Percentiles rank a stretch among this genome's conserved stretches.
These are phyloP conservation scores for Dillenia turbinata DNA, from an alignment of 164 flowering plant genomes.

Conservation along the genomic window DNA sequence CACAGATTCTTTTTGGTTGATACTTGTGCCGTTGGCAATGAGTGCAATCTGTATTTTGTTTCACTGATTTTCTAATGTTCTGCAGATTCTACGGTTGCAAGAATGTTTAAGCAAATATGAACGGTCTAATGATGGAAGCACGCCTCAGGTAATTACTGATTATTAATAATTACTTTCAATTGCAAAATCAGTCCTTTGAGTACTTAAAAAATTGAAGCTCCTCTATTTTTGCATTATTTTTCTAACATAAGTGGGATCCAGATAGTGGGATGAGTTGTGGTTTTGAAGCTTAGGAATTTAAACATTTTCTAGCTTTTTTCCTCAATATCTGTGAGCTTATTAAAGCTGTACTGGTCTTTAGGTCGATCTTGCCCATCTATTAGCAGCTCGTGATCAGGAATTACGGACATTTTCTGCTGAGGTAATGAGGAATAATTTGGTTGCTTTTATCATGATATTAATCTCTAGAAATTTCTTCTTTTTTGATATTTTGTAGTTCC, in stretches of 20 bases:
- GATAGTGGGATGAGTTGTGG: no score
- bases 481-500: no score
- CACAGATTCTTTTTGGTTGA: background rate
- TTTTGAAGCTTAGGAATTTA: no score
- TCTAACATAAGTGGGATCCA: no score
- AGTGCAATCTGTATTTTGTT: background rate
- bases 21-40: background rate
- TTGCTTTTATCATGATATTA: no score
- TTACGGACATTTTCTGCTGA: conserved; percentile 90
- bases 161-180: background rate
- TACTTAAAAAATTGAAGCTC: no score
- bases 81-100: conserved; percentile 90
- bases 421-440: conserved; percentile 36
- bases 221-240: no score
- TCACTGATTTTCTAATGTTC: background rate
- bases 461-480: no score
- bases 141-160: conserved; percentile 69
- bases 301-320: no score
- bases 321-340: no score
- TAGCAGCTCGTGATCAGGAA: conserved; percentile 99
- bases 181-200: background rate
- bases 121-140: conserved; percentile 71
- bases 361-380: conserved; percentile 98
- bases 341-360: conserved; percentile 17
- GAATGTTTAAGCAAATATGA: conserved; percentile 96